These are phyloP conservation scores for Excoecaria agallocha DNA, from an alignment of 345 rosid genomes.

Conservation along the genomic window DNA sequence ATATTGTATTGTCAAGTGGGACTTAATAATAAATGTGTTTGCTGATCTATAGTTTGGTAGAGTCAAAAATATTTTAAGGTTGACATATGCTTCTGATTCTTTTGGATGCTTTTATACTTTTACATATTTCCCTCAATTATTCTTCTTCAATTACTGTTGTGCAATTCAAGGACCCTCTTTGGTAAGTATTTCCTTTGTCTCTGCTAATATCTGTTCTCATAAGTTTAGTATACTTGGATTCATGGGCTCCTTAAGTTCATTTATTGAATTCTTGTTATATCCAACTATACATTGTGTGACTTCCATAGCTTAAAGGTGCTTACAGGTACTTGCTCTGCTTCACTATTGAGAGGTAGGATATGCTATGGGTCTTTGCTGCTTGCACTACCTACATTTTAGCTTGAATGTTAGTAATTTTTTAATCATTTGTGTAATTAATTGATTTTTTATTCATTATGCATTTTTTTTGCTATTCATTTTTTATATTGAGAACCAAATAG, in stretches of 20 bases:
- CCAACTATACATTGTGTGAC: conserved; percentile 19
- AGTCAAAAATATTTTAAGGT: neutral
- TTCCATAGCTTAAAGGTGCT: conserved; percentile 46
- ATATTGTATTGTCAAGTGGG: neutral
- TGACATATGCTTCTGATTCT: conserved; percentile 11
- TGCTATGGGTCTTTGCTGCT: conserved; percentile 53
- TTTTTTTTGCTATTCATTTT: neutral
- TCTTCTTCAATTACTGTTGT: conserved; percentile 12
- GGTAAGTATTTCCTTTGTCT: conserved; percentile 17
- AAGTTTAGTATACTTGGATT: neutral
- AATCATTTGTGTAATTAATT: conserved; percentile 30
- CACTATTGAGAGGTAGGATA: conserved; percentile 50
- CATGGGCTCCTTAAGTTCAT: conserved; percentile 15
- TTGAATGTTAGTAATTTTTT: conserved; percentile 46
- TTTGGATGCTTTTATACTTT: conserved; percentile 16
- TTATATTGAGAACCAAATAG: conserved; percentile 4
- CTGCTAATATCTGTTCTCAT: conserved; percentile 19
- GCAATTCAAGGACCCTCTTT: conserved; percentile 16
- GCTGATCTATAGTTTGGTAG: neutral
- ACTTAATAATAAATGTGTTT: neutral
- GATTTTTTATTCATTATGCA: conserved; percentile 18
- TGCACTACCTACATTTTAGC: conserved; percentile 44
- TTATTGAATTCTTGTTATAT: conserved; percentile 20
- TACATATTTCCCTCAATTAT: neutral
- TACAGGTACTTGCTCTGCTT: conserved; percentile 49